Conservation (phyloP, 805 yeast genomes). For the Barnettozyma sp. region DNA sequence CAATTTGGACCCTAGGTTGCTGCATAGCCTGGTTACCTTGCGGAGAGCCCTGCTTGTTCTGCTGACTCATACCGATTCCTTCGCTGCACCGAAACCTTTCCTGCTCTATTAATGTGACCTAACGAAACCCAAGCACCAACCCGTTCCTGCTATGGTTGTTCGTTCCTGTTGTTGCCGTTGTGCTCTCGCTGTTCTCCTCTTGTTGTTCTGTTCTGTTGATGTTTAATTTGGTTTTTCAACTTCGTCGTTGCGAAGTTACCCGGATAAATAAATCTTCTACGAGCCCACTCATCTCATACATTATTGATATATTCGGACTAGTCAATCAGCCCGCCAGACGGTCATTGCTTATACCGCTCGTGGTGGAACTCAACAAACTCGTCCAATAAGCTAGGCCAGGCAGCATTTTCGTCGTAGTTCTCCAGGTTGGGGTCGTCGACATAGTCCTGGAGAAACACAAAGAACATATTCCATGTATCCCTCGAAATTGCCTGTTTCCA, state of each 20-base stretch:
- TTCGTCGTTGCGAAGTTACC: constrained; percentile 1
- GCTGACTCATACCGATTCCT: constrained; percentile 11
- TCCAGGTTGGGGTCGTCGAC: constrained; percentile 46
- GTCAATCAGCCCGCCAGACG: background rate
- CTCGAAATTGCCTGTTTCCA: constrained; percentile 46
- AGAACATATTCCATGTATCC: constrained; percentile 85
- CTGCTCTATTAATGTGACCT: no score
- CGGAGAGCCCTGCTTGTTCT: background rate
- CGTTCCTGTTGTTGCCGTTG: background rate
- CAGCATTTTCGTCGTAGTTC: constrained; percentile 68
- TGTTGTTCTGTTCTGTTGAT: background rate
- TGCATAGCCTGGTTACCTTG: no score
- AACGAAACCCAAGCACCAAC: no score
- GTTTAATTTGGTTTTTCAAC: background rate
- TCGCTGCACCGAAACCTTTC: no score
- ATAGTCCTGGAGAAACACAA: constrained; percentile 51
- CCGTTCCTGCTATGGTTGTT: no score
- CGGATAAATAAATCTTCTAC: background rate
- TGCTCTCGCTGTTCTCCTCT: background rate
- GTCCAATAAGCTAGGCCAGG: constrained; percentile 92
- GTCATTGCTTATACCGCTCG: constrained; percentile 8
- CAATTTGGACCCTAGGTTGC: constrained; percentile 5
- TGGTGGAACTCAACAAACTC: constrained; percentile 60
- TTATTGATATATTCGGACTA: no score
- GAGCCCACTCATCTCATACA: no score